phyloP scores from a whole-genome alignment of 345 rosid genomes.

The Orychophragmus violaceus region DNA sequence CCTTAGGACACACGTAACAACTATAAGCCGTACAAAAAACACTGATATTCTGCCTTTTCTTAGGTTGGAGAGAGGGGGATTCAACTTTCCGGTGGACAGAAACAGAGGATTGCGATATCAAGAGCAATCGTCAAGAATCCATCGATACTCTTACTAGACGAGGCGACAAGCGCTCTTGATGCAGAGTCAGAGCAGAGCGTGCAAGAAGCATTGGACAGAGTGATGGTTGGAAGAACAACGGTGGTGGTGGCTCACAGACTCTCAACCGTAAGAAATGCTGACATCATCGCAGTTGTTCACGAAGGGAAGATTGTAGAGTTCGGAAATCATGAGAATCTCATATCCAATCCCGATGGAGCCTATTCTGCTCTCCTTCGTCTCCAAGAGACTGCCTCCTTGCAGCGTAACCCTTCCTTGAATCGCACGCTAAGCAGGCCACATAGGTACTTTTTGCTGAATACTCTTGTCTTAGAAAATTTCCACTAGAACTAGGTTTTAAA shows the following conservation, averaged over 20 bases:
- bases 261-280: constrained; percentile 88
- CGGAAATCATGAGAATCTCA: constrained; percentile 85
- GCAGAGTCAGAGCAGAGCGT: constrained; percentile 93
- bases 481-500: background rate
- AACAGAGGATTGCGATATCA: constrained; percentile 88
- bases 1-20: background rate
- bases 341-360: constrained; percentile 52
- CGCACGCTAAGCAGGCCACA: constrained; percentile 48
- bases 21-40: background rate
- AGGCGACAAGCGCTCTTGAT: constrained; percentile 94
- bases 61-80: constrained; percentile 96
- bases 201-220: constrained; percentile 90
- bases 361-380: constrained; percentile 74
- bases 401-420: constrained; percentile 51
- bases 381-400: constrained; percentile 61
- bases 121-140: constrained; percentile 92
- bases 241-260: constrained; percentile 87
- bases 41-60: background rate
- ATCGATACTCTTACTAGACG: constrained; percentile 78
- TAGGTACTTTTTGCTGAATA: constrained; percentile 42
- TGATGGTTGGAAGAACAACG: constrained; percentile 90
- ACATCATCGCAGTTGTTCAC: constrained; percentile 71
- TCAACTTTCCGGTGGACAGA: constrained; percentile 93
- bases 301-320: constrained; percentile 76
- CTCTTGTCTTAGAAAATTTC: background rate